Base-by-base conservation (phyloP, 768 basidiomycete genomes). In the Tylopilus felleus region DNA sequence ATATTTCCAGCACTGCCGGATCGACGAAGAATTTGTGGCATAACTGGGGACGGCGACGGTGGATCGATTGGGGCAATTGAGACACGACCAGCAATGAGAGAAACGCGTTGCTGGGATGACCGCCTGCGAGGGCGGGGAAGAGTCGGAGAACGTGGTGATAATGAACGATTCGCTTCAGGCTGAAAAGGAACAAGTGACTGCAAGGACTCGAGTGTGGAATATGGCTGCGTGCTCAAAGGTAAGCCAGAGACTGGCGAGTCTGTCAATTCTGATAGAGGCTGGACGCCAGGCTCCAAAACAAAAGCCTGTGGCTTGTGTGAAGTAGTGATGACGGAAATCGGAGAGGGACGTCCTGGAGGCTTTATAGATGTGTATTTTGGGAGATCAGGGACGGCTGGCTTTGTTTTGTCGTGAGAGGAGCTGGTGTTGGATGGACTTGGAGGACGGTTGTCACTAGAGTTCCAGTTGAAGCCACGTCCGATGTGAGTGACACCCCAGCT, bases 401-500 rank as follows among this genome's bases (percentile, higher is more conserved):
- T 55, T 22, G 51, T 55, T 41, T 51, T 31, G 42, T 49, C 58
- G 33, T 56, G 38, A 43, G 62, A 38, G 17, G 47, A 36, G 25
- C 46, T 17, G 36, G 51, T 19, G 25, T 60, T 31, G 23, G 52
- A 41, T 28, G 50, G 35, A 38, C 39, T 55, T 40, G 57, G 8
- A 47, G 51, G 57, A 33, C 71, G 65, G 33, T 75, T 75, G 40
- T 72, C 68, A 47, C 71, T 72, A 53, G 77, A 71, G 51, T 77
- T 77, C 87, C 90, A 91, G 69, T 88, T 77, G 65, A 90, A 91
- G 17, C 90, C 90, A 44, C 87, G 82, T 12, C 90, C 90, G 44
- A 92, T 85, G 35, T 82, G 89, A 19, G 90, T 92, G 56, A 93
- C 89, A 8, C 86, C 86, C 88, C 88, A 93, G 71, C 88, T 90